Evolutionary conservation across 192 early-diverging fungal genomes (phyloP).

Genomic region (Backusella mclennaniae): DNA sequence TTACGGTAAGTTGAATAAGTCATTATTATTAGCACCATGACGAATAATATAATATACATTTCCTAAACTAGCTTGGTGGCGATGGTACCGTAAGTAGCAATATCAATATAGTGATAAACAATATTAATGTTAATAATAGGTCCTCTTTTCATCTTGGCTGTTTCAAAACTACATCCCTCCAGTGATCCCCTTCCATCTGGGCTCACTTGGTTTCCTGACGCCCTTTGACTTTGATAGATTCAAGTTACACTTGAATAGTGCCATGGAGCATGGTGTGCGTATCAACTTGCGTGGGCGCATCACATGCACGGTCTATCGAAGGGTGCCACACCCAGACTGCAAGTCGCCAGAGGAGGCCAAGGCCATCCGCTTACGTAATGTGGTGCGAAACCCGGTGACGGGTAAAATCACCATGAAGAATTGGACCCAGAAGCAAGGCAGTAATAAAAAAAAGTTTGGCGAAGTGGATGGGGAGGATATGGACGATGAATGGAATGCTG

Average conservation of each 20-base stretch:
- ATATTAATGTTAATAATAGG: neutral
- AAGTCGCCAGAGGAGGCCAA: slow-evolving; percentile 1
- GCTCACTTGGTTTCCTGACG: slow-evolving; percentile 93
- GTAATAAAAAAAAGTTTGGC: slow-evolving; percentile 29
- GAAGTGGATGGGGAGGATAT: slow-evolving; percentile 29
- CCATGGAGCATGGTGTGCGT: slow-evolving; percentile 62
- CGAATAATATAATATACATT: neutral
- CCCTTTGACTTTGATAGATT: slow-evolving; percentile 79
- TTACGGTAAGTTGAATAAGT: slow-evolving; percentile 56
- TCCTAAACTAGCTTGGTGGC: slow-evolving; percentile 68
- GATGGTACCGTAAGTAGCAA: slow-evolving; percentile 78
- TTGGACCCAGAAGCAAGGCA: neutral
- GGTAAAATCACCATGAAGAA: slow-evolving; percentile 31
- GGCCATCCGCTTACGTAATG: slow-evolving; percentile 19
- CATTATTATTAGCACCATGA: neutral
- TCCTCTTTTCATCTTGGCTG: slow-evolving; percentile 92
- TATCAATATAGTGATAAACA: neutral
- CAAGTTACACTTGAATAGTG: slow-evolving; percentile 44
- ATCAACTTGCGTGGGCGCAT: slow-evolving; percentile 92
- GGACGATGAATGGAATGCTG: slow-evolving; percentile 9
- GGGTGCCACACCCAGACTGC: slow-evolving; percentile 32
- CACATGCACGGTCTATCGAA: slow-evolving; percentile 84
- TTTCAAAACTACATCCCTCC: slow-evolving; percentile 89
- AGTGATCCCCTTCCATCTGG: slow-evolving; percentile 92
- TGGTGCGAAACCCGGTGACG: slow-evolving; percentile 27